phyloP scores from a whole-genome alignment of 352 stramenopile species.

The Thalassiosira mediterranea region DNA sequence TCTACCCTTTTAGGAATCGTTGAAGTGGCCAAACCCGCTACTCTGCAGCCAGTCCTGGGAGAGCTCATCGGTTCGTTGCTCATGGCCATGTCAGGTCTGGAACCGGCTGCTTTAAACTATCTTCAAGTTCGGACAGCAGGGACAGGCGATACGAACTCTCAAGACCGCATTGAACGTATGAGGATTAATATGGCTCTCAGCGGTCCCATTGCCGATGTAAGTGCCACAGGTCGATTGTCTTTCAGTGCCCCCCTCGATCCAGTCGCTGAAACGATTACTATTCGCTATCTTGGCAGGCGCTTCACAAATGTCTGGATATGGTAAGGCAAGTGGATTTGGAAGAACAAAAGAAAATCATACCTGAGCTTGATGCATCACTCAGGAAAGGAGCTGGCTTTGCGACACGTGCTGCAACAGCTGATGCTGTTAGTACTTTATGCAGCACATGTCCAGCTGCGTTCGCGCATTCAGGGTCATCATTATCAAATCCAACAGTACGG shows the following conservation, averaged over 20 bases:
- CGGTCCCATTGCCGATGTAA: constrained; percentile 66
- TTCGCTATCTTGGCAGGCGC: constrained; percentile 23
- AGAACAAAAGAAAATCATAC: constrained; percentile 68
- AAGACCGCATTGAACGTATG: constrained; percentile 72
- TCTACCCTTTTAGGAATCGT: constrained; percentile 76
- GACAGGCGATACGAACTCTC: constrained; percentile 37
- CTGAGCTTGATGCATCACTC: constrained; percentile 48
- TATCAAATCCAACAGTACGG: constrained; percentile 67
- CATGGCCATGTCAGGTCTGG: constrained; percentile 75
- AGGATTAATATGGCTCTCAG: constrained; percentile 72
- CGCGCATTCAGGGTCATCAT: constrained; percentile 57
- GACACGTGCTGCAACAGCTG: constrained; percentile 71
- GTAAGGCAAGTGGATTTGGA: constrained; percentile 59
- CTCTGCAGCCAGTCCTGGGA: constrained; percentile 73
- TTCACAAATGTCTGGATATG: constrained; percentile 81
- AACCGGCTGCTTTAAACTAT: constrained; percentile 80
- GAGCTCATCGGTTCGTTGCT: constrained; percentile 72
- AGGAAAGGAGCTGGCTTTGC: constrained; percentile 65
- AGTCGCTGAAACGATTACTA: too few relatives aligned
- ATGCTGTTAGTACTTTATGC: constrained; percentile 71
- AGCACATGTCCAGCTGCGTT: constrained; percentile 66
- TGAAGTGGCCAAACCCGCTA: constrained; percentile 61
- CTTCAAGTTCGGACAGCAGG: constrained; percentile 70
- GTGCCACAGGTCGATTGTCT: not conserved
- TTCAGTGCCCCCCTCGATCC: not conserved